Base-by-base conservation (phyloP, 805 yeast species). In the Wickerhamomyces strasburgensis region DNA sequence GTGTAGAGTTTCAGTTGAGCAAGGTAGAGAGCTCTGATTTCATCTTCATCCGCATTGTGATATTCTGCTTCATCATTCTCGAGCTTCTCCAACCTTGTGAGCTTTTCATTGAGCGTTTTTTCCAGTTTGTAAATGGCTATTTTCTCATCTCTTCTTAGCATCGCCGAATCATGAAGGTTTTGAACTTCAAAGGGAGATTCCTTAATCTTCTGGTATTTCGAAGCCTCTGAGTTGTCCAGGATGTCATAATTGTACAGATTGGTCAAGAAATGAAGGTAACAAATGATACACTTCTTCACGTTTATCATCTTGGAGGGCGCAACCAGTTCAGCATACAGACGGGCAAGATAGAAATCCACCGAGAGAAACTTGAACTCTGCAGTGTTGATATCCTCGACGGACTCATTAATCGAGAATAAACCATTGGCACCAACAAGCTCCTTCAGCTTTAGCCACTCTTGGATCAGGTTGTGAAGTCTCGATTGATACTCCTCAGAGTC, bases 351-450 rank as follows among this genome's bases (percentile, higher is more conserved):
- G 54, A 68, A 87, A 42, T 79, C 78, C 2, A 82, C 52, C 5
- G 73, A 62, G 14, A 85, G 54, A 46, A 73, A 84, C 39, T 75
- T 76, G 14, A 88, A 54, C 30, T 84, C 77, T 5, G 62, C 55
- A 1, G 94, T 81, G 27, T 72, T 65, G 9, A 88, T 51, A 48
- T 88, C 97, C 1, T 78, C 84, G 3, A 84, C 40, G 0, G 68
- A 52, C 54, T 88, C 96, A 56, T 86, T 86, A 10, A 62, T 60
- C 48, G 90, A 82, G 61, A 84, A 87, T 17, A 87, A 56, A 3
- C 77, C 67, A 14, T 78, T 58, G n/a, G 62, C 60, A 10, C 66
- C 61, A 1, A 80, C 65, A 10, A 64, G 54, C 1, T 47, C 42
- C 42, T 72, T 66, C 24, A 82, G 55, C n/a, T 62, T 48, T n/a